Percentiles rank a stretch among this genome's conserved stretches.
Conservation (phyloP, 148 eudicot genomes). For the Camellia sinensis region DNA sequence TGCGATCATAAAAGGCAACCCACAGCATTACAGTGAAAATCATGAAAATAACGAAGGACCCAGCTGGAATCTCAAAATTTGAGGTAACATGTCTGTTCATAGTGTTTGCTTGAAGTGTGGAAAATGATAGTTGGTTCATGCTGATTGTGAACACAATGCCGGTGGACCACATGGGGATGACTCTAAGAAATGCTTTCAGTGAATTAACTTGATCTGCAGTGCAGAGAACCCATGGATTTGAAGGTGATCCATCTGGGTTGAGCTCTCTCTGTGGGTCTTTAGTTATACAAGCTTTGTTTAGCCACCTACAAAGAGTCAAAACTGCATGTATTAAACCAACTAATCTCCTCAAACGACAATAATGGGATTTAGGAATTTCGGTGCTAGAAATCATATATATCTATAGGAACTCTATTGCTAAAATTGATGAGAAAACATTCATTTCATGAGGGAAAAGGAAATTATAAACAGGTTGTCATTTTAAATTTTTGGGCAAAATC, state of each 20-base stretch:
- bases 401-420: neutral
- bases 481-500: no score
- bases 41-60: constrained; percentile 23
- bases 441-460: no score
- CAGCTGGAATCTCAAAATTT: constrained; percentile 30
- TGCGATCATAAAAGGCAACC: constrained; percentile 38
- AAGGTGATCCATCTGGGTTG: constrained; percentile 6
- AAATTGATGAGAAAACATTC: neutral
- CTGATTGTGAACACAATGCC: constrained; percentile 3
- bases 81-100: constrained; percentile 20
- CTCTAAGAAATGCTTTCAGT: constrained; percentile 14
- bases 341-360: no score
- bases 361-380: no score
- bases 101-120: constrained; percentile 19
- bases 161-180: constrained; percentile 17
- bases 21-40: constrained; percentile 26
- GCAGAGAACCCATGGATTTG: constrained; percentile 10
- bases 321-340: neutral
- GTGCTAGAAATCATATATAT: no score
- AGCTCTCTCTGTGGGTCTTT: neutral
- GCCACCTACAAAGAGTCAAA: constrained; percentile 10
- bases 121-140: constrained; percentile 11
- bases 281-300: constrained; percentile 16
- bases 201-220: constrained; percentile 12
- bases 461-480: no score